Conservation (phyloP, 495 filamentous ascomycete genomes). For the Neurospora hispaniola region DNA sequence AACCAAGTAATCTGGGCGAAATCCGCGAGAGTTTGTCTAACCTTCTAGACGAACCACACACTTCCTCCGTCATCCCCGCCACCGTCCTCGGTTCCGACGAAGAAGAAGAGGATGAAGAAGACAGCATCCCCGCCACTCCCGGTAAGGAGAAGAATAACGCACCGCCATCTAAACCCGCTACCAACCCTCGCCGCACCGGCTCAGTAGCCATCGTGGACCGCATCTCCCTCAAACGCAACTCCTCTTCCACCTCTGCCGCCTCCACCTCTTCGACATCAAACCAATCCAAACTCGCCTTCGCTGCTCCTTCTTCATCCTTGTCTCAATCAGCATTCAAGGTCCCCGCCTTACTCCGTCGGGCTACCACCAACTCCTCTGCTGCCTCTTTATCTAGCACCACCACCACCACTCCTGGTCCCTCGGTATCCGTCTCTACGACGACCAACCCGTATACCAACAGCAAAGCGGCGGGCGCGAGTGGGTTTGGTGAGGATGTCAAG, state of each 20-base stretch:
- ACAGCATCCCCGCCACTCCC: neutral
- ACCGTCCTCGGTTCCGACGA: conserved; percentile 33
- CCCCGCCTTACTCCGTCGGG: conserved; percentile 67
- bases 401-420: conserved; percentile 9
- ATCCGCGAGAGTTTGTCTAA: conserved; percentile 71
- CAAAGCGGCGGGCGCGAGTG: conserved; percentile 28
- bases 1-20: conserved; percentile 61
- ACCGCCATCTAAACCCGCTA: no score
- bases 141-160: neutral
- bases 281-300: conserved; percentile 49
- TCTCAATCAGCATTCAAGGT: conserved; percentile 45
- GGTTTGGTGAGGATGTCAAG: conserved; percentile 35
- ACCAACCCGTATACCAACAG: conserved; percentile 27
- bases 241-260: conserved; percentile 38
- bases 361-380: conserved; percentile 54
- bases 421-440: conserved; percentile 3
- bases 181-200: conserved; percentile 25
- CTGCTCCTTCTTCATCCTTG: conserved; percentile 22
- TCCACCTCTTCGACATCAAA: conserved; percentile 20
- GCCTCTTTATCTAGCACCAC: conserved; percentile 6
- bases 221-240: conserved; percentile 57
- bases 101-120: conserved; percentile 10
- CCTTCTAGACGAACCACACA: conserved; percentile 58
- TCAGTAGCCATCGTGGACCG: conserved; percentile 62
- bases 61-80: conserved; percentile 33